Evolutionary conservation across 2,329 filamentous ascomycete species (phyloP).

Genomic region (Colletotrichum siamense): DNA sequence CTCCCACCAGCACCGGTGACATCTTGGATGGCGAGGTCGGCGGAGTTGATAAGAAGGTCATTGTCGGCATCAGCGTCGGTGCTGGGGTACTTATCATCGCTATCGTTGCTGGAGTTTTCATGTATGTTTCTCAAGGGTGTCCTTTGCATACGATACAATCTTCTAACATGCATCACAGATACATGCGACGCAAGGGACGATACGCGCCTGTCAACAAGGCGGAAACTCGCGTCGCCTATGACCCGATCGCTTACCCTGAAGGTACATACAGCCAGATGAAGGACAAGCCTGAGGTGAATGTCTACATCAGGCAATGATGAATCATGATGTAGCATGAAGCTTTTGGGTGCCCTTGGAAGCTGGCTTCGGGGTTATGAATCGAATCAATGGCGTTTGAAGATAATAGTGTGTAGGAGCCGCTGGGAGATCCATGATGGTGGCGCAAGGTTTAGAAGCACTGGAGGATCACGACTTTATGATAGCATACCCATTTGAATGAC

Average conservation of each 20-base stretch:
- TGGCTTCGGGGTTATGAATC: not conserved
- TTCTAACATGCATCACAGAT: not conserved
- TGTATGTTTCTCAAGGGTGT: not conserved
- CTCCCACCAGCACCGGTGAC: not conserved
- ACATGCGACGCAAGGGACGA: not conserved
- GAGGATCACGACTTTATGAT: not conserved
- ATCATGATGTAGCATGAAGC: not conserved
- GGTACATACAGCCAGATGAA: not conserved
- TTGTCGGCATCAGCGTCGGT: conserved; percentile 55
- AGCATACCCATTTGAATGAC: not conserved
- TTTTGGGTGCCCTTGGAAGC: not conserved
- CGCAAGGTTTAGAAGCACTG: not conserved
- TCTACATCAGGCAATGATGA: not conserved
- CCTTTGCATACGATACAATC: fast-evolving
- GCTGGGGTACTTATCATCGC: conserved; percentile 45
- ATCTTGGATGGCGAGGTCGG: conserved; percentile 29
- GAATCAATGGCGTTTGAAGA: not conserved
- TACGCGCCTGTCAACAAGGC: not conserved
- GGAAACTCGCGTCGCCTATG: not conserved
- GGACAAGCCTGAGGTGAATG: not conserved
- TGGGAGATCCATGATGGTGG: fast-evolving
- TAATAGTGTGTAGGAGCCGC: not conserved
- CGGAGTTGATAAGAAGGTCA: conserved; percentile 47
- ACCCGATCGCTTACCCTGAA: not conserved
- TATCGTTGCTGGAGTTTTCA: conserved; percentile 27